Evolutionary conservation across 192 early-diverging fungal species (phyloP), one percentile per base, ranked within the genome.

Genomic region (Spizellomyces sp.): DNA sequence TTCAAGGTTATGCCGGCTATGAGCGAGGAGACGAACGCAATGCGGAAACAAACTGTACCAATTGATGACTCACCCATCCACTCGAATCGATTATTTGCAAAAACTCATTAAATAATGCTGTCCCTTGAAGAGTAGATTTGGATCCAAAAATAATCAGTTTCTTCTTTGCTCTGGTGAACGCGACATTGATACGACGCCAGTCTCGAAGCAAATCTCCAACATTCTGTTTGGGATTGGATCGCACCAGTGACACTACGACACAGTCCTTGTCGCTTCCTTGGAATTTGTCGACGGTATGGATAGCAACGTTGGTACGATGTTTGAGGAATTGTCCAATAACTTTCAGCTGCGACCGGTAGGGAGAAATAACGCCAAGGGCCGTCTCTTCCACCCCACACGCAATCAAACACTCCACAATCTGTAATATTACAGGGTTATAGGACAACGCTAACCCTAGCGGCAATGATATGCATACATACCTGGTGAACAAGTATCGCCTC

Each of bases 181-280:
- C 95, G 19, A 99, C 96, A 71, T 99, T 99, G 69, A 98, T 82
- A 12, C 96, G 85, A 22, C 90, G 83, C 94, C 95, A 97, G 75
- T 98, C 96, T 56, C 84, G 82, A 55, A 98, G 70, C 21, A 98
- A 77, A 44, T 95, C 91, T 22, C 96, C 95, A 14, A 92, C 91
- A 12, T 86, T 85, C 48, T 80, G 77, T 4, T 81, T 73, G 3
- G 63, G 21, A 75, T 99, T 99, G 62, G 90, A 91, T 55, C 95
- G 82, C 21, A 97, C 95, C 56, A 94, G 83, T 8, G 94, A 95
- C 4, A 99, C 84, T 15, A 99, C 74, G n/a, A 98, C 89, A 61
- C 91, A 90, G 5, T 92, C 89, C 74, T 95, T 94, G 75, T 99
- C 96, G 14, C 93, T 88, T 42, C 96, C 96, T 78, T 99, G 96